Percentiles rank a stretch among this genome's conserved stretches.
These are phyloP conservation scores for Bretziella fagacearum DNA, from an alignment of 2,329 filamentous ascomycete genomes.

Conservation along the genomic window DNA sequence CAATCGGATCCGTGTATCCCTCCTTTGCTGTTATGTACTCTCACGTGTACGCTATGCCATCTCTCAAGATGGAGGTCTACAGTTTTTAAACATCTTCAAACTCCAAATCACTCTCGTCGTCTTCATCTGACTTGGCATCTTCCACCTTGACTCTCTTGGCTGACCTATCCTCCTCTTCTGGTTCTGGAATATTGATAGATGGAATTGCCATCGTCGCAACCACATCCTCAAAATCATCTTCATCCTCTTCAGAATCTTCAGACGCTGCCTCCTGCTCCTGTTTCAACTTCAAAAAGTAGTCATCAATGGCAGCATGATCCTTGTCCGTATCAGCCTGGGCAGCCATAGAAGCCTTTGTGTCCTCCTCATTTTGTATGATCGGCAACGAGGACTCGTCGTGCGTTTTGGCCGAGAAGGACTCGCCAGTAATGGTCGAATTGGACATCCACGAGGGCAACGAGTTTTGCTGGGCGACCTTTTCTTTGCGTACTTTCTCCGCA, in stretches of 20 bases:
- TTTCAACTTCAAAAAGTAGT: conserved; percentile 50
- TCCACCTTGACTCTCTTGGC: conserved; percentile 48
- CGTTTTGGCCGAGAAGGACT: conserved; percentile 33
- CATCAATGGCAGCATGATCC: conserved; percentile 42
- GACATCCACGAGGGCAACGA: conserved; percentile 56
- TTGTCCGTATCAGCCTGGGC: conserved; percentile 29
- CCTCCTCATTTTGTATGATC: conserved; percentile 25
- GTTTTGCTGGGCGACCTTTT: conserved; percentile 50
- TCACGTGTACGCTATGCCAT: no score
- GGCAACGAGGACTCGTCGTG: conserved; percentile 18
- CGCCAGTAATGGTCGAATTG: conserved; percentile 46
- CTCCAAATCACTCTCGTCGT: conserved; percentile 36
- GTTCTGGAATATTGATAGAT: conserved; percentile 12
- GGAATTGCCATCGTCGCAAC: conserved; percentile 21
- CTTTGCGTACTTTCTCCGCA: conserved; percentile 46
- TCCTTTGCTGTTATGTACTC: no score
- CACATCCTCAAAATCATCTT: conserved; percentile 34
- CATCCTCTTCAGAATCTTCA: conserved; percentile 17
- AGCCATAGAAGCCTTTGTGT: conserved; percentile 29
- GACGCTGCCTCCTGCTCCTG: conserved; percentile 31
- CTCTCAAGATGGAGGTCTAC: no score
- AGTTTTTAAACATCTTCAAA: conserved; percentile 42
- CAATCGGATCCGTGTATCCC: no score
- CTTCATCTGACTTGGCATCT: conserved; percentile 26
- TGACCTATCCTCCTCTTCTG: conserved; percentile 1